These are phyloP conservation scores for Ustilago hordei DNA, from an alignment of 1,284 basidiomycete genomes.

Conservation along the genomic window DNA sequence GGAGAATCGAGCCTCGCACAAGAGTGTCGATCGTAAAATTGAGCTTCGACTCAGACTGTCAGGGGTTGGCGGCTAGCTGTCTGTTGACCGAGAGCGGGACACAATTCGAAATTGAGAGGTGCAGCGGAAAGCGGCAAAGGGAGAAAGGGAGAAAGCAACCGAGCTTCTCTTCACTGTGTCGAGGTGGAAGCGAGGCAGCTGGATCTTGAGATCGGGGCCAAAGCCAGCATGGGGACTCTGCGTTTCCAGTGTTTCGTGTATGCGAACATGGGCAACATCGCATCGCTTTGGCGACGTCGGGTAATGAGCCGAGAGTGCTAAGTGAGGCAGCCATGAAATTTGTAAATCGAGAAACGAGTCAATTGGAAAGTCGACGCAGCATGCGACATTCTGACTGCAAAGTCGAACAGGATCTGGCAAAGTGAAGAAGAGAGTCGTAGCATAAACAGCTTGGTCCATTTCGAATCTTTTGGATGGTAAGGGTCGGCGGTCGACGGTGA, in stretches of 20 bases:
- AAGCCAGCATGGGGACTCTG: constrained; percentile 1
- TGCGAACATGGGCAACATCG: background rate
- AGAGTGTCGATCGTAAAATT: background rate
- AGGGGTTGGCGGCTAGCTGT: background rate
- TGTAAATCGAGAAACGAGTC: background rate
- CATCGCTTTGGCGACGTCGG: constrained; percentile 2
- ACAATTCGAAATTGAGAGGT: constrained; percentile 4
- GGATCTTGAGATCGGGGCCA: constrained; percentile 1
- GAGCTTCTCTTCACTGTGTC: background rate
- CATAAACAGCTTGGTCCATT: background rate
- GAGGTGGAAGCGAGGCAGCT: constrained; percentile 11
- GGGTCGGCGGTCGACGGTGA: background rate
- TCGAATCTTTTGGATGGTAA: background rate
- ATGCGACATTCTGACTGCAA: background rate
- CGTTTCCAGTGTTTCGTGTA: too few species aligned
- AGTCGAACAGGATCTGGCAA: background rate
- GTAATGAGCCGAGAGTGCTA: background rate
- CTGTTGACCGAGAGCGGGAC: constrained; percentile 4
- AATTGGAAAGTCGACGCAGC: background rate
- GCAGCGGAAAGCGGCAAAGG: constrained; percentile 7
- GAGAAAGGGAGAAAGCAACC: background rate
- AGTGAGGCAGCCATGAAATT: background rate
- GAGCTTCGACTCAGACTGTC: constrained; percentile 1
- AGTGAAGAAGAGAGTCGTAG: background rate
- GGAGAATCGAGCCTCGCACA: background rate